A percentile compares a stretch with the other conserved stretches of the same genome.
phyloP scores from a whole-genome alignment of 257 asterid genomes.

The Dorcoceras hygrometricum region DNA sequence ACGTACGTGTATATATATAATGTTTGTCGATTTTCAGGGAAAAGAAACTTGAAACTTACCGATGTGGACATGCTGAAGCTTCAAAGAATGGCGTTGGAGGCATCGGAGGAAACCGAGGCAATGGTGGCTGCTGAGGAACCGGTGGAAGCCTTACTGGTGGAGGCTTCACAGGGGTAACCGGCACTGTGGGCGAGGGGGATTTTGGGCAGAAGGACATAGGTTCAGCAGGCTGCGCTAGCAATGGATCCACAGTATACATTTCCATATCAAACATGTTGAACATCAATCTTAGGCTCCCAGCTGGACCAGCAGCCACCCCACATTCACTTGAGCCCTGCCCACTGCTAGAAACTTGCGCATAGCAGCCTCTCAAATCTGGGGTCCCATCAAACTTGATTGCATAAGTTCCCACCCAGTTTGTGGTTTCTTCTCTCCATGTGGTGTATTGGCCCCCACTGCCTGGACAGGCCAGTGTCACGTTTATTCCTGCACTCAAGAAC shows the following conservation, averaged over 20 bases:
- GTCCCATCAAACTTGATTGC: slow-evolving; percentile 63
- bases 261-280: slow-evolving; percentile 61
- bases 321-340: slow-evolving; percentile 50
- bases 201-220: slow-evolving; percentile 67
- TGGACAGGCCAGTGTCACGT: slow-evolving; percentile 73
- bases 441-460: slow-evolving; percentile 61
- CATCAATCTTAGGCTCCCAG: slow-evolving; percentile 39
- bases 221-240: slow-evolving; percentile 71
- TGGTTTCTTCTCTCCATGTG: slow-evolving; percentile 60
- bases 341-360: slow-evolving; percentile 52
- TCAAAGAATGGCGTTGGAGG: slow-evolving; percentile 49
- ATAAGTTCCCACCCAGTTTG: slow-evolving; percentile 69
- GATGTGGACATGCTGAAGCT: slow-evolving; percentile 77
- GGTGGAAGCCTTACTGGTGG: slow-evolving; percentile 34
- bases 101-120: slow-evolving; percentile 39
- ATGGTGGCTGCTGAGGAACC: slow-evolving; percentile 8
- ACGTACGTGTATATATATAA: too few relatives aligned
- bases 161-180: slow-evolving; percentile 23
- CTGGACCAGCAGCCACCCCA: slow-evolving; percentile 59
- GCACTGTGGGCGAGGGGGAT: slow-evolving; percentile 32
- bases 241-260: slow-evolving; percentile 71
- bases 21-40: too few relatives aligned
- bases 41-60: slow-evolving; percentile 44
- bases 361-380: slow-evolving; percentile 68
- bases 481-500: slow-evolving; percentile 46